Base-by-base conservation (phyloP, 352 stramenopile species). In the Phytophthora vignae region DNA sequence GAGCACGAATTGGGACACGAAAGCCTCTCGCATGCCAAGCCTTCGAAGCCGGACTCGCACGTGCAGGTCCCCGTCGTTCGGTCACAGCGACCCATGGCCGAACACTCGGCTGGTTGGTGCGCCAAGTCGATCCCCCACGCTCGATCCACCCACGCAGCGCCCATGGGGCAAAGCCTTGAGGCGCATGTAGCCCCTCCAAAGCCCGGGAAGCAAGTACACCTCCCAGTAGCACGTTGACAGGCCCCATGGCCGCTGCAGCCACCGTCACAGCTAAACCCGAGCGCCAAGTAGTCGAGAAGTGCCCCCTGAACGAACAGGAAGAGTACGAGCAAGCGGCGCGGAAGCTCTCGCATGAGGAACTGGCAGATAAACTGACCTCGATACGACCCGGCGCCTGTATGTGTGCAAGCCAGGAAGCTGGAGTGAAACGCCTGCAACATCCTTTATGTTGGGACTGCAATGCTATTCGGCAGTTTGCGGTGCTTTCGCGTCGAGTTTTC, bases 61-160 rank as follows among this genome's bases (percentile, higher is more conserved):
- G 63, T 65, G 61, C 87, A 95, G 14, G 64, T 55, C 9, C 95
- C 95, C 0, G 77, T 90, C 3, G 60, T 69, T 44, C 88, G 79
- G 71, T 98, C 85, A 69, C 94, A 98, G 22, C 78, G 42, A 50
- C 94, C 94, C 79, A 92, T 93, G 63, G 90, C 88, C 50, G 83
- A 92, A 66, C 94, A 98, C 67, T 98, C 93, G 11, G 78, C 84
- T 33, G 82, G 69, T 49, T 81, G 83, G 70, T 98, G 94, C 12
- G 92, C 93, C 36, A 66, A 78, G 65, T 93, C 81, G 2, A 65
- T 67, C 33, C 49, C 71, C n/a, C 50, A 83, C 19, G 88, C 79
- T 67, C 85, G 88, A 79, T 94, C 88, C 12, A 76, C 78, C 88
- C 85, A 95, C 2, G 88, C 84, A 8, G 63, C 55, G 9, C 64